These are phyloP conservation scores for Cruciata laevipes DNA, from an alignment of 257 asterid genomes.

Conservation along the genomic window DNA sequence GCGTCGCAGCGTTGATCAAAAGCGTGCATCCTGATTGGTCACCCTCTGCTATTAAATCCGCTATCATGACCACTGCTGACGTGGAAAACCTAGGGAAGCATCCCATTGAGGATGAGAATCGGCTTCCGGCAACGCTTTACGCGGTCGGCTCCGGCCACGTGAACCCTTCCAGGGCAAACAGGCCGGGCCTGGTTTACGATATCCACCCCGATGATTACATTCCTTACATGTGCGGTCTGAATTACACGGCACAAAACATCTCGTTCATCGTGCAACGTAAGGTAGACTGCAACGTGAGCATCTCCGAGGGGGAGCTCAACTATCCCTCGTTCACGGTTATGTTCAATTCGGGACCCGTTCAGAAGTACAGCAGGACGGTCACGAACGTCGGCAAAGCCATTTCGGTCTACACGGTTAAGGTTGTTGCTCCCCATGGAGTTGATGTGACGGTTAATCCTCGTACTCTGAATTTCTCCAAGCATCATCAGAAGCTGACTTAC, in stretches of 20 bases:
- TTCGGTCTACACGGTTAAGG: conserved; percentile 9
- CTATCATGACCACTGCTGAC: conserved; percentile 20
- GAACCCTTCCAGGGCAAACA: conserved; percentile 22
- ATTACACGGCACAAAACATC: conserved; percentile 22
- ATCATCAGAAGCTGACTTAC: conserved; percentile 14
- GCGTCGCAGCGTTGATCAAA: conserved; percentile 17
- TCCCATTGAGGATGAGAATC: conserved; percentile 12
- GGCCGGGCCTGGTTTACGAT: conserved; percentile 29
- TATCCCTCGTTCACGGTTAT: conserved; percentile 30
- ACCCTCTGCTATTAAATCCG: conserved; percentile 20
- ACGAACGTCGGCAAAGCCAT: conserved; percentile 24
- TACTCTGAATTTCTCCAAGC: conserved; percentile 12
- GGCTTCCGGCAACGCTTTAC: conserved; percentile 12
- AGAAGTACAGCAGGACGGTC: conserved; percentile 24
- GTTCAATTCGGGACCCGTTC: conserved; percentile 9
- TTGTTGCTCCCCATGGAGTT: conserved; percentile 7
- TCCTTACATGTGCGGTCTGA: conserved; percentile 24
- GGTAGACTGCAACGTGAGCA: conserved; percentile 13
- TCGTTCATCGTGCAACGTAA: background rate
- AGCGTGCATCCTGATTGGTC: conserved; percentile 23
- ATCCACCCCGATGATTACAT: conserved; percentile 22
- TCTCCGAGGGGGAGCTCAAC: conserved; percentile 24
- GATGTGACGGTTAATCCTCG: conserved; percentile 17
- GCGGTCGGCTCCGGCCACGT: conserved; percentile 26
- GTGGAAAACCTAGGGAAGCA: background rate